phyloP scores from a whole-genome alignment of 257 asterid species.

The Galeopsis tetrahit region DNA sequence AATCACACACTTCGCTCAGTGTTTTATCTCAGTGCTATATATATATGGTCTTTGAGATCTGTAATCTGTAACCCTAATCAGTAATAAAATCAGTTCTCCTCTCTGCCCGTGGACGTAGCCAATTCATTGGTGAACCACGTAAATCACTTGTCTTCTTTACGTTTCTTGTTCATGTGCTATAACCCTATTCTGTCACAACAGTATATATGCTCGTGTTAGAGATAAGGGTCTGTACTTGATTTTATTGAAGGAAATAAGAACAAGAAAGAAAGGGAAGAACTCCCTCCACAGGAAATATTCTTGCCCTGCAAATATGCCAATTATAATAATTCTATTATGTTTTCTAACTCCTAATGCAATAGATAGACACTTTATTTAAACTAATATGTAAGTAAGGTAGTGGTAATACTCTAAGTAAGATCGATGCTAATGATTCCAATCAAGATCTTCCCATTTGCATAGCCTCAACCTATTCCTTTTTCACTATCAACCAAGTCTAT shows the following conservation, averaged over 20 bases:
- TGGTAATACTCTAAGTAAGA: neutral
- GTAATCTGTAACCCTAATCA: too few relatives aligned
- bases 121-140: too few relatives aligned
- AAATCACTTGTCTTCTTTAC: too few relatives aligned
- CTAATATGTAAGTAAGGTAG: neutral
- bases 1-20: too few relatives aligned
- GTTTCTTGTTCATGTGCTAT: too few relatives aligned
- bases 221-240: neutral
- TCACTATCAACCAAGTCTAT: neutral
- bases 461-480: neutral
- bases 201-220: neutral
- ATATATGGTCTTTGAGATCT: too few relatives aligned
- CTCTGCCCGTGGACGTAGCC: too few relatives aligned
- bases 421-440: conserved; percentile 1
- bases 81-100: too few relatives aligned
- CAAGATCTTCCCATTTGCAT: neutral
- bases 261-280: neutral
- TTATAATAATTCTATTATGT: neutral
- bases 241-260: conserved; percentile 1
- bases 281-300: too few relatives aligned
- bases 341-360: neutral
- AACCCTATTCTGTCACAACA: too few relatives aligned
- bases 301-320: neutral
- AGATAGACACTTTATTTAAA: neutral
- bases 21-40: too few relatives aligned